Percentiles rank a stretch among this genome's conserved stretches.
Conservation (phyloP, 345 rosid species). For the Eutrema heterophyllum region DNA sequence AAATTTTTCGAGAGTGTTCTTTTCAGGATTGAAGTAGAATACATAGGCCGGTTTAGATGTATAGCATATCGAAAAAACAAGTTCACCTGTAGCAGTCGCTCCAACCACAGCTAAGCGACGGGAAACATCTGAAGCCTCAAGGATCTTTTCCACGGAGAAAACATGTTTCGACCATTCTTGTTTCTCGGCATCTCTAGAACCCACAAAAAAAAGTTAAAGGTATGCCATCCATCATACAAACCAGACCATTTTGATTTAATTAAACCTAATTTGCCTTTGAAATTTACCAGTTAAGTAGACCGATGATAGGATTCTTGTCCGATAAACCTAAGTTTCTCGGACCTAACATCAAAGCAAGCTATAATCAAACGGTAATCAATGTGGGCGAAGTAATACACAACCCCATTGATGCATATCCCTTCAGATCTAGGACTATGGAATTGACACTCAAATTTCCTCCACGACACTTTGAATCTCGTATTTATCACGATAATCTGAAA, state of each 20-base stretch:
- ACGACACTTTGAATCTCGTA: too few relatives aligned
- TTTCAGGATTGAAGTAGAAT: not conserved
- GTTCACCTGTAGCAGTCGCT: not conserved
- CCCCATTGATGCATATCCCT: not conserved
- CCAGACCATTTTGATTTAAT: too few relatives aligned
- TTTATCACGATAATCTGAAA: fast-evolving
- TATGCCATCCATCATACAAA: too few relatives aligned
- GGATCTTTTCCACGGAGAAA: too few relatives aligned
- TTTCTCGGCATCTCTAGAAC: too few relatives aligned
- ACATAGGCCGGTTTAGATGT: not conserved
- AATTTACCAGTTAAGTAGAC: too few relatives aligned
- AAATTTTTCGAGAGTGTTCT: not conserved
- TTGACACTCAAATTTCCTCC: not conserved
- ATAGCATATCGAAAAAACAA: not conserved
- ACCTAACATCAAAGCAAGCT: not conserved
- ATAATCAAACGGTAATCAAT: not conserved
- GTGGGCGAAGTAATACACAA: not conserved
- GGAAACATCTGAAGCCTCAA: too few relatives aligned
- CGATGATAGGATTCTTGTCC: too few relatives aligned
- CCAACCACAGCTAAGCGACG: not conserved
- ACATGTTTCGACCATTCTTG: not conserved
- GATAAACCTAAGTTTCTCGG: not conserved
- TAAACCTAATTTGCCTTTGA: too few relatives aligned
- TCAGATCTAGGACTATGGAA: not conserved
- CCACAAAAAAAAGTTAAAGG: too few relatives aligned